A percentile compares a stretch with the other conserved stretches of the same genome.
phyloP scores from a whole-genome alignment of 73 alveolate genomes.

The Paramecium bursaria region DNA sequence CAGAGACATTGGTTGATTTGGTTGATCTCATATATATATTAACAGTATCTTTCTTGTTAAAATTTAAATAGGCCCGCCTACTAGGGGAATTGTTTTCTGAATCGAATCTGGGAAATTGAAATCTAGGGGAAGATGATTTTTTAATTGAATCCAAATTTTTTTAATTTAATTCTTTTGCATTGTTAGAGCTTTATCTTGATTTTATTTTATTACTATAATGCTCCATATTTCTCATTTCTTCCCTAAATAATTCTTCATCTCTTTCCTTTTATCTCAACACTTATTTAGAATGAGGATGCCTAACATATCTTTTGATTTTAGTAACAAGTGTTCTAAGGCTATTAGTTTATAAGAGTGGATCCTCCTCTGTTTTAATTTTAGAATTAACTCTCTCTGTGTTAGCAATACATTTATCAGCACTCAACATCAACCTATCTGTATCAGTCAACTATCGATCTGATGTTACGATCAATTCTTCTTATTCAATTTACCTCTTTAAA shows the following conservation, averaged over 20 bases:
- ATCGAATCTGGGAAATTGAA: no score
- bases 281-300: constrained; percentile 12
- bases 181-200: no score
- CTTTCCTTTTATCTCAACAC: constrained; percentile 9
- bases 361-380: constrained; percentile 34
- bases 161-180: no score
- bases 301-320: constrained; percentile 17
- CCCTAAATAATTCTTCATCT: constrained; percentile 34
- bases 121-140: no score
- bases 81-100: no score
- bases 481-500: neutral
- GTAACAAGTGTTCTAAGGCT: constrained; percentile 16
- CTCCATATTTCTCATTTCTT: constrained; percentile 11
- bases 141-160: no score
- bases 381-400: constrained; percentile 12
- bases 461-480: neutral
- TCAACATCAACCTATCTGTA: no score
- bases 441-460: constrained; percentile 29
- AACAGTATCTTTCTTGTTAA: no score
- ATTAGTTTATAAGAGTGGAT: constrained; percentile 1
- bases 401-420: no score
- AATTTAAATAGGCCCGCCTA: no score
- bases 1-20: no score
- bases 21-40: no score
- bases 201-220: constrained; percentile 3